Conservation (phyloP, 1,139 yeast species). For the Yamadazyma kanchanaburiensis region DNA sequence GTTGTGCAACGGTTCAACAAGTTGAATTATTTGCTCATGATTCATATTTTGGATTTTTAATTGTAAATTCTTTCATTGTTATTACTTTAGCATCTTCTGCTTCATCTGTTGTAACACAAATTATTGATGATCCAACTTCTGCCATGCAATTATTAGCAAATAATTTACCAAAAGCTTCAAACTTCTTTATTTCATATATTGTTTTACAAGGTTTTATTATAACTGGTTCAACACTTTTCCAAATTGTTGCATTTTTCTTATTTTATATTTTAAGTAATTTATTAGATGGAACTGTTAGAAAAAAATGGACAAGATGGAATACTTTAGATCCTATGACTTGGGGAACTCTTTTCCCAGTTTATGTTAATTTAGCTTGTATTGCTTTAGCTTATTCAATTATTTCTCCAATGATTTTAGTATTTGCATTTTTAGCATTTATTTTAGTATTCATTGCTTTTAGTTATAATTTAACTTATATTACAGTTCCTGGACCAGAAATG, state of each 20-base stretch:
- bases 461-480: conserved; percentile 76
- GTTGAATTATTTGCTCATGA: conserved; percentile 73
- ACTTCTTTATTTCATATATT: conserved; percentile 73
- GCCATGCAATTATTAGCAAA: conserved; percentile 70
- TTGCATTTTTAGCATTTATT: conserved; percentile 66
- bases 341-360: conserved; percentile 89
- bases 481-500: conserved; percentile 57
- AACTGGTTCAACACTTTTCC: conserved; percentile 77
- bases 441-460: conserved; percentile 75
- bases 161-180: conserved; percentile 85
- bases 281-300: conserved; percentile 80
- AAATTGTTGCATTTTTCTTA: conserved; percentile 67
- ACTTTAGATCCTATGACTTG: conserved; percentile 64
- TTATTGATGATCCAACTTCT: conserved; percentile 58
- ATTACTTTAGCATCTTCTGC: conserved; percentile 73
- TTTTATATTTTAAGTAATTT: conserved; percentile 66
- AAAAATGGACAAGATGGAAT: conserved; percentile 74
- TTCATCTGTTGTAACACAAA: conserved; percentile 65
- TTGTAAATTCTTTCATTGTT: conserved; percentile 67
- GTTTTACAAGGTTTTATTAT: conserved; percentile 80
- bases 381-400: conserved; percentile 76
- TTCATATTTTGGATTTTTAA: conserved; percentile 69
- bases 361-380: conserved; percentile 79
- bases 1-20: conserved; percentile 60
- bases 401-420: conserved; percentile 68